Evolutionary conservation across 352 stramenopile species (phyloP).

Genomic region (Phytophthora tubulina): DNA sequence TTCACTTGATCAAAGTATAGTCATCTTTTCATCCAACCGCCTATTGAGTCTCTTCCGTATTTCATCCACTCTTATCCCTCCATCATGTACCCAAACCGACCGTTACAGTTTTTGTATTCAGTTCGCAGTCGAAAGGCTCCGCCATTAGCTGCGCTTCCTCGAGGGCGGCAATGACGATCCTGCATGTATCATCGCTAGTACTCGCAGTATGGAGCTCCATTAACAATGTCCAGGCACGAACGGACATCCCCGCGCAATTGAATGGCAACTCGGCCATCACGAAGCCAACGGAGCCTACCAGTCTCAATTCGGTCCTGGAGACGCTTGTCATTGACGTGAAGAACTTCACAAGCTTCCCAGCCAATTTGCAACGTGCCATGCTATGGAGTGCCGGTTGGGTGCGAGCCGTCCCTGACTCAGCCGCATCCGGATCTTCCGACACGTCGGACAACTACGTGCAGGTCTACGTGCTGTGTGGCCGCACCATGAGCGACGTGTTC

Average conservation of each 20-base stretch:
- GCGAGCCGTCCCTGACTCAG: conserved; percentile 2
- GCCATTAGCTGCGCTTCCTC: conserved; percentile 13
- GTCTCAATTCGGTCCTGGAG: conserved; percentile 20
- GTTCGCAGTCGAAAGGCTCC: conserved; percentile 14
- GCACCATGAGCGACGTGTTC: conserved; percentile 58
- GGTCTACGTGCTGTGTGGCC: conserved; percentile 51
- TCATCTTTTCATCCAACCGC: conserved; percentile 15
- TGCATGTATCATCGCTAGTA: neutral
- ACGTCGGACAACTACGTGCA: conserved; percentile 39
- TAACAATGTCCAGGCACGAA: conserved; percentile 6
- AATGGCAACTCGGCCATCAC: conserved; percentile 34
- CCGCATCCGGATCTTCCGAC: neutral
- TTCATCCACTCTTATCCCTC: conserved; percentile 18
- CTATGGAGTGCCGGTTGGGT: conserved; percentile 55
- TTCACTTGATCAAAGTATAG: conserved; percentile 13
- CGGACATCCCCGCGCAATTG: conserved; percentile 32
- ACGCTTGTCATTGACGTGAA: conserved; percentile 1
- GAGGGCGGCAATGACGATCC: conserved; percentile 4
- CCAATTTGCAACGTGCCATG: conserved; percentile 46
- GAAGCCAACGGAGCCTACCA: conserved; percentile 7
- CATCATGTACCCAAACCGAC: neutral
- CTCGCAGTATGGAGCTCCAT: neutral
- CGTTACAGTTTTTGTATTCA: conserved; percentile 22
- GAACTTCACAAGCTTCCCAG: conserved; percentile 32
- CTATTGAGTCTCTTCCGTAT: neutral